Conservation (phyloP, 257 asterid species). For the Cruciata laevipes region DNA sequence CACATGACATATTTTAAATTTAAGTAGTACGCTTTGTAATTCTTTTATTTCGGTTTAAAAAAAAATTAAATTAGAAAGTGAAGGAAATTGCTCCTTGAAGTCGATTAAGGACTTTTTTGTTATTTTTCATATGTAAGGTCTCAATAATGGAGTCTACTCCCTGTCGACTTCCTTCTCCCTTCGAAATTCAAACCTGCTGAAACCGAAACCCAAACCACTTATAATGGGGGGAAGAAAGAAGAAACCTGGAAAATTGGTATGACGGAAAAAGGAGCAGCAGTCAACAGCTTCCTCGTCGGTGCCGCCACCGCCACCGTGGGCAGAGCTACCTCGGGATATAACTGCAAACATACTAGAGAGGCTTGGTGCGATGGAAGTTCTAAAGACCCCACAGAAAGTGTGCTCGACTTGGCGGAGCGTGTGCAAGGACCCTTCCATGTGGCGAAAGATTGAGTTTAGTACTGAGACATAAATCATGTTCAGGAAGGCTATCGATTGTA, state of each 20-base stretch:
- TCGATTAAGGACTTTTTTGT: too few species aligned
- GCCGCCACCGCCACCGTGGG: constrained; percentile 34
- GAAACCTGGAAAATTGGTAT: not conserved
- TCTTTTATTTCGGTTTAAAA: too few species aligned
- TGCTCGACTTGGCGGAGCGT: constrained; percentile 41
- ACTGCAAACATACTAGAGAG: constrained; percentile 40
- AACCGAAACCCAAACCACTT: not conserved
- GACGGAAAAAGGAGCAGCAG: not conserved
- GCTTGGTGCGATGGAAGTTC: constrained; percentile 34
- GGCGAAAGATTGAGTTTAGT: constrained; percentile 22
- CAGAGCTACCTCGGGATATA: constrained; percentile 42
- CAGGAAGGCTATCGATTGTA: constrained; percentile 18
- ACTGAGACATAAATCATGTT: constrained; percentile 5
- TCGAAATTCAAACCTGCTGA: not conserved
- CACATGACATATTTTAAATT: too few species aligned
- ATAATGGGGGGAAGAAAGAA: not conserved
- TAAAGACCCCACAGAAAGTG: constrained; percentile 34
- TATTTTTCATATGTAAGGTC: too few species aligned
- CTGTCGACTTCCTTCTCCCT: too few species aligned
- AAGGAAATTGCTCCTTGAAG: too few species aligned
- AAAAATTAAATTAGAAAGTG: too few species aligned
- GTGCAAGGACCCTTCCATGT: constrained; percentile 41
- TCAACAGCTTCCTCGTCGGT: not conserved
- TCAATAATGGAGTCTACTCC: too few species aligned
- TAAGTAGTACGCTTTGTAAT: too few species aligned